Conservation (phyloP, 2,329 filamentous ascomycete genomes). For the Pezicula rhizophila region DNA sequence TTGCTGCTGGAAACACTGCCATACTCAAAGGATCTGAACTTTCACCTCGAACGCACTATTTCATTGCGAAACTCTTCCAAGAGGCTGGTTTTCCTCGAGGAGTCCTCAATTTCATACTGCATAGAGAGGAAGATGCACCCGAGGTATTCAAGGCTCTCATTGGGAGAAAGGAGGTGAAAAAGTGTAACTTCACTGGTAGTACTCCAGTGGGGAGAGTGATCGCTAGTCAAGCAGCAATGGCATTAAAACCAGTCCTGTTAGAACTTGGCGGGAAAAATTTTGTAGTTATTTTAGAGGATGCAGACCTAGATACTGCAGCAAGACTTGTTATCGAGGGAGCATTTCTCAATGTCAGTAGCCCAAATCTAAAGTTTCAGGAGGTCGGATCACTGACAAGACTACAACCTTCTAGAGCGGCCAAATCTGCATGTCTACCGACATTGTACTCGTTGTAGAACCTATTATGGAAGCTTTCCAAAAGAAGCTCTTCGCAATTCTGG, state of each 20-base stretch:
- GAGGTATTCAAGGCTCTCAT: constrained; percentile 32
- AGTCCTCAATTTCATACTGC: constrained; percentile 32
- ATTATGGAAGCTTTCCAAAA: constrained; percentile 1
- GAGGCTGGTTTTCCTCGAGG: constrained; percentile 38
- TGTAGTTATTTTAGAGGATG: constrained; percentile 38
- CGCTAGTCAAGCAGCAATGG: constrained; percentile 28
- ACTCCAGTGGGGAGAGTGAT: constrained; percentile 36
- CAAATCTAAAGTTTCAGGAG: too few relatives aligned
- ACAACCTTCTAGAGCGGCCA: constrained; percentile 26
- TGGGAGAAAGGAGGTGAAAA: constrained; percentile 29
- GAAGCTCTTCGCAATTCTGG: background rate
- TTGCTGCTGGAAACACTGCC: constrained; percentile 21
- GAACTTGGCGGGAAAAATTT: constrained; percentile 43
- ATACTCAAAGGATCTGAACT: constrained; percentile 30
- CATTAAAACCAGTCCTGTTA: constrained; percentile 39
- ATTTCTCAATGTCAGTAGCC: constrained; percentile 22
- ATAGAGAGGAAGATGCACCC: constrained; percentile 28
- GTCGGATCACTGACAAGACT: too few relatives aligned
- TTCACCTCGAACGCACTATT: constrained; percentile 25
- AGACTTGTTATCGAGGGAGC: constrained; percentile 23
- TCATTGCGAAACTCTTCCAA: constrained; percentile 29
- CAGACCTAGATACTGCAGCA: constrained; percentile 31
- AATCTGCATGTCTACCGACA: constrained; percentile 31
- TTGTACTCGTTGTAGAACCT: constrained; percentile 21
- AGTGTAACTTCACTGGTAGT: constrained; percentile 40